These are phyloP conservation scores for Coniochaeta sp. DNA, from an alignment of 2,329 filamentous ascomycete species.

Conservation along the genomic window DNA sequence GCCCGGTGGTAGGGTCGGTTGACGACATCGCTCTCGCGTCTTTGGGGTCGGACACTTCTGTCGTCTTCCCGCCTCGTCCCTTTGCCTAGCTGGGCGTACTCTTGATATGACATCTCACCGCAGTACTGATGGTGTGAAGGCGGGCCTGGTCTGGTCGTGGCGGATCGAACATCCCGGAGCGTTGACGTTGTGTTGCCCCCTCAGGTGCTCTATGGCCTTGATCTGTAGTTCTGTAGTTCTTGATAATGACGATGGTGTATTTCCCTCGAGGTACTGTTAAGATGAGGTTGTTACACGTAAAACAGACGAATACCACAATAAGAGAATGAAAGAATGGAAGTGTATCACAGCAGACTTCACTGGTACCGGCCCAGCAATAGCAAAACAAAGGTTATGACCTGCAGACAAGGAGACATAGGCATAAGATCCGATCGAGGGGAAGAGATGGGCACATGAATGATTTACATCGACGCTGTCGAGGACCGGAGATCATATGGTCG, in stretches of 20 bases:
- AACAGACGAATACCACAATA: background rate
- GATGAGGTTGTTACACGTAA: background rate
- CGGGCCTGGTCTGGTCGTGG: background rate
- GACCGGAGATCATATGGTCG: background rate
- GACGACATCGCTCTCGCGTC: background rate
- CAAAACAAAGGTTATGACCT: background rate
- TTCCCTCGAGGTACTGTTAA: too few species aligned
- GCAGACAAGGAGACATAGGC: background rate
- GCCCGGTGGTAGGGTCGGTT: background rate
- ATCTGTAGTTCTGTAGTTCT: too few species aligned
- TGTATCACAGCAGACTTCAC: background rate
- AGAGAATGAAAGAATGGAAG: background rate
- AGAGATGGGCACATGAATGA: constrained; percentile 1
- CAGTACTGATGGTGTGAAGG: background rate
- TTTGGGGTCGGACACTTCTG: constrained; percentile 15
- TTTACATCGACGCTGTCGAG: background rate
- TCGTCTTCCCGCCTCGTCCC: constrained; percentile 6
- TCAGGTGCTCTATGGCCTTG: too few species aligned
- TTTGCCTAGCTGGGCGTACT: constrained; percentile 14
- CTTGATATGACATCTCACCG: constrained; percentile 15
- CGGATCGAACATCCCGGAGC: background rate
- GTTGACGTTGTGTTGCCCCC: too few species aligned
- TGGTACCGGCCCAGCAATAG: constrained; percentile 1
- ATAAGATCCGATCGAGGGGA: background rate
- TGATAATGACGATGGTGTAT: too few species aligned